Conservation (phyloP, 352 stramenopile genomes). For the Aphanomyces cochlioides region DNA sequence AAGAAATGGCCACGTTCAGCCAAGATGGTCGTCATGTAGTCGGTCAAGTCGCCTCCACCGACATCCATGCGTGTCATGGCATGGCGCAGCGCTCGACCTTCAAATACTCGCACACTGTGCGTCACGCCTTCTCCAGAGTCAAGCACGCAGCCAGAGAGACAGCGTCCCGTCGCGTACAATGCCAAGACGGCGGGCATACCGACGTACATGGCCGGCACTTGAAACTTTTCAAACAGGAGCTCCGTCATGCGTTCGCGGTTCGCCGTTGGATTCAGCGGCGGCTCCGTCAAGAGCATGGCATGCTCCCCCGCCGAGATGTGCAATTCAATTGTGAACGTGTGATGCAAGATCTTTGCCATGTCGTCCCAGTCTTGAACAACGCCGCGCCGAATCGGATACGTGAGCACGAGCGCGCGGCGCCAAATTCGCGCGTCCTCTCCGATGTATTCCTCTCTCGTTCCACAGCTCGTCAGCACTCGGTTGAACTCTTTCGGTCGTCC, state of each 20-base stretch:
- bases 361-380: slow-evolving; percentile 99
- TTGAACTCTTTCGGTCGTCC: slow-evolving; percentile 93
- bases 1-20: slow-evolving; percentile 92
- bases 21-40: slow-evolving; percentile 97
- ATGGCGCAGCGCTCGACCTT: slow-evolving; percentile 92
- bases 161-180: slow-evolving; percentile 89
- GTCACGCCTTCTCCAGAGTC: slow-evolving; percentile 92
- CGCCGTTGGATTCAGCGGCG: slow-evolving; percentile 90
- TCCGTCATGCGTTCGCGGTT: slow-evolving; percentile 91
- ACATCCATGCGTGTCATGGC: slow-evolving; percentile 94
- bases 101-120: slow-evolving; percentile 95
- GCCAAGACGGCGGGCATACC: slow-evolving; percentile 92
- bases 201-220: slow-evolving; percentile 91
- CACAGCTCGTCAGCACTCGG: slow-evolving; percentile 95
- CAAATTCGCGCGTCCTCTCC: slow-evolving; percentile 91
- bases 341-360: slow-evolving; percentile 99
- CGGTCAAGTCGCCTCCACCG: slow-evolving; percentile 90
- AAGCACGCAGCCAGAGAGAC: slow-evolving; percentile 93
- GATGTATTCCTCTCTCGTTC: slow-evolving; percentile 93
- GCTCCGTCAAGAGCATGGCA: slow-evolving; percentile 92
- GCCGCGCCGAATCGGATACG: slow-evolving; percentile 98
- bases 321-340: slow-evolving; percentile 99
- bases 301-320: slow-evolving; percentile 94
- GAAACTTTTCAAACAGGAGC: slow-evolving; percentile 98
- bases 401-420: slow-evolving; percentile 88